Evolutionary conservation across 2,329 filamentous ascomycete species (phyloP).

Genomic region (Clonostachys sp.): DNA sequence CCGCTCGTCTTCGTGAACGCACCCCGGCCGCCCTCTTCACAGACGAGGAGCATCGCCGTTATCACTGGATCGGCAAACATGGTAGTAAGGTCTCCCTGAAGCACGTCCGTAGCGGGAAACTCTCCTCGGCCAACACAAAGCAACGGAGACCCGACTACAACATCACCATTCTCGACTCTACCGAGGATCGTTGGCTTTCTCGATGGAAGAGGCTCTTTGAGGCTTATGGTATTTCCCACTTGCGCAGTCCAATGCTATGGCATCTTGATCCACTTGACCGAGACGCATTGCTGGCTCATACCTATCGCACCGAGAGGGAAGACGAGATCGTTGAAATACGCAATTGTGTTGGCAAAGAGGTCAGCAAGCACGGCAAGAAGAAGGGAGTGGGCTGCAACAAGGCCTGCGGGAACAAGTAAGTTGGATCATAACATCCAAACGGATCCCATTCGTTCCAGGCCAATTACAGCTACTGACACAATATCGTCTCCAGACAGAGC

Average conservation of each 20-base stretch:
- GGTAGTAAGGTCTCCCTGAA: constrained; percentile 55
- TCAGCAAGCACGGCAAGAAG: constrained; percentile 78
- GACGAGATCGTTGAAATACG: constrained; percentile 64
- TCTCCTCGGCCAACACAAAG: not conserved
- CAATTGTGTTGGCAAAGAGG: constrained; percentile 72
- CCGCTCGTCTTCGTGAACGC: constrained; percentile 65
- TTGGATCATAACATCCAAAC: not conserved
- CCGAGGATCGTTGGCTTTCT: constrained; percentile 60
- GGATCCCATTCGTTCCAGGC: not conserved
- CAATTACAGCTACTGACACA: constrained; percentile 7
- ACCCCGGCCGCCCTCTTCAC: constrained; percentile 78
- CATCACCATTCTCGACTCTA: constrained; percentile 64
- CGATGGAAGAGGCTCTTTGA: constrained; percentile 68
- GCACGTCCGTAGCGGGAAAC: constrained; percentile 25
- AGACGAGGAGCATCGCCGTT: constrained; percentile 77
- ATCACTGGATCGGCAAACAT: constrained; percentile 70
- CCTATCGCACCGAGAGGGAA: constrained; percentile 55
- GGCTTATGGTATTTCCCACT: constrained; percentile 63
- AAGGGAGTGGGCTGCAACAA: constrained; percentile 30
- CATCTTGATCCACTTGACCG: constrained; percentile 73
- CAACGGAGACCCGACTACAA: constrained; percentile 18
- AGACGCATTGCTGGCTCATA: constrained; percentile 67
- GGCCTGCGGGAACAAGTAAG: constrained; percentile 36
- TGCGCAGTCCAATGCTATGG: constrained; percentile 80
- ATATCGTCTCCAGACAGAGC: constrained; percentile 25